These are phyloP conservation scores for Pisolithus tinctorius DNA, from an alignment of 768 basidiomycete species.

Conservation along the genomic window DNA sequence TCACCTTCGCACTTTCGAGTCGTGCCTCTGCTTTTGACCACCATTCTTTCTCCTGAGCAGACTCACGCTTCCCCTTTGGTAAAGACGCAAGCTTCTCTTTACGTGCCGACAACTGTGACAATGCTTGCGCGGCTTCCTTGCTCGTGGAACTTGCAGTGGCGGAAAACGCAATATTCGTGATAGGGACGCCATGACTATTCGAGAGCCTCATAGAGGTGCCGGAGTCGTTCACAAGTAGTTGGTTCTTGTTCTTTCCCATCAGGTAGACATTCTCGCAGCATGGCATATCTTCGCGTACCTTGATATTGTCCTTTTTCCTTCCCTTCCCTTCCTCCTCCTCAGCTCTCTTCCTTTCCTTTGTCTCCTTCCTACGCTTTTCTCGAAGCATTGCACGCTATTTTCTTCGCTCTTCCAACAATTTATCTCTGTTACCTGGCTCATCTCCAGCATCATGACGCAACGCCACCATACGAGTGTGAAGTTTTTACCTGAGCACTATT, in stretches of 20 bases:
- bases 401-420: conserved; percentile 74
- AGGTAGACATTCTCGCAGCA: background rate
- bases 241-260: conserved; percentile 37
- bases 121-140: conserved; percentile 54
- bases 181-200: conserved; percentile 31
- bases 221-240: conserved; percentile 63
- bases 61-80: conserved; percentile 78
- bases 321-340: conserved; percentile 50
- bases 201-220: conserved; percentile 13
- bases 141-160: conserved; percentile 42
- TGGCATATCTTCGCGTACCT: conserved; percentile 34
- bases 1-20: conserved; percentile 86
- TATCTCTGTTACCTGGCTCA: conserved; percentile 66
- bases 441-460: conserved; percentile 44
- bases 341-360: conserved; percentile 69
- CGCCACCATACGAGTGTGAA: conserved; percentile 68
- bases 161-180: conserved; percentile 70
- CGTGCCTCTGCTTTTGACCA: conserved; percentile 89
- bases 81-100: conserved; percentile 72
- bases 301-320: conserved; percentile 45
- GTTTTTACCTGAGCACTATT: conserved; percentile 56
- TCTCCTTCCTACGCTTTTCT: conserved; percentile 80
- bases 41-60: conserved; percentile 72
- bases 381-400: conserved; percentile 73
- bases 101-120: conserved; percentile 69